Percentiles rank a stretch among this genome's conserved stretches.
These are phyloP conservation scores for Chlamydomonas sp. DNA, from an alignment of 139 green algal genomes.

Conservation along the genomic window DNA sequence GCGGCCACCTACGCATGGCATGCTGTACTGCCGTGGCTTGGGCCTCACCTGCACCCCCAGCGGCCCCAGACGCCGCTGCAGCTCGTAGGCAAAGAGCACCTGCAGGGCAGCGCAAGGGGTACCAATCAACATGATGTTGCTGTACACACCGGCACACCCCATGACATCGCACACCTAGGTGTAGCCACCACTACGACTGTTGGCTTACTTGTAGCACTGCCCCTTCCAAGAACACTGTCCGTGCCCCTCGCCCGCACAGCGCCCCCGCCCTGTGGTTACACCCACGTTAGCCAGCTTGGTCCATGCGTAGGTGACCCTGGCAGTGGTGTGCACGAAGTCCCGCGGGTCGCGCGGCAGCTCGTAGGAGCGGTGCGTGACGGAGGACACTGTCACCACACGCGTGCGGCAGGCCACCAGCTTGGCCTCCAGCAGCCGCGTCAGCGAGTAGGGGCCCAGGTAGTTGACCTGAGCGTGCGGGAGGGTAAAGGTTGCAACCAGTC, in stretches of 20 bases:
- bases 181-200: too few species aligned
- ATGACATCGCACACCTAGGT: too few species aligned
- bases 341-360: constrained; percentile 35
- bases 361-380: constrained; percentile 20
- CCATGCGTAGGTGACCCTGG: constrained; percentile 48
- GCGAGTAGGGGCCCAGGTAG: constrained; percentile 76
- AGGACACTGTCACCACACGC: neutral
- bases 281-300: constrained; percentile 72
- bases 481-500: neutral
- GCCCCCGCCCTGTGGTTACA: neutral
- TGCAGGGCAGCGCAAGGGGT: neutral
- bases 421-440: constrained; percentile 76
- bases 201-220: too few species aligned
- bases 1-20: too few species aligned
- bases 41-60: constrained; percentile 21
- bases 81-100: constrained; percentile 53
- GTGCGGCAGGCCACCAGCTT: constrained; percentile 47
- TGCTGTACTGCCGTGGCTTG: too few species aligned
- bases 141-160: neutral
- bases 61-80: constrained; percentile 47
- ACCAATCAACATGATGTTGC: too few species aligned
- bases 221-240: too few species aligned
- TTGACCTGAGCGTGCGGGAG: constrained; percentile 58
- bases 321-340: constrained; percentile 45
- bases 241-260: neutral